A percentile compares a stretch with the other conserved stretches of the same genome.
These are phyloP conservation scores for Prunus yedoensis DNA, from an alignment of 331 rosid genomes.

Conservation along the genomic window DNA sequence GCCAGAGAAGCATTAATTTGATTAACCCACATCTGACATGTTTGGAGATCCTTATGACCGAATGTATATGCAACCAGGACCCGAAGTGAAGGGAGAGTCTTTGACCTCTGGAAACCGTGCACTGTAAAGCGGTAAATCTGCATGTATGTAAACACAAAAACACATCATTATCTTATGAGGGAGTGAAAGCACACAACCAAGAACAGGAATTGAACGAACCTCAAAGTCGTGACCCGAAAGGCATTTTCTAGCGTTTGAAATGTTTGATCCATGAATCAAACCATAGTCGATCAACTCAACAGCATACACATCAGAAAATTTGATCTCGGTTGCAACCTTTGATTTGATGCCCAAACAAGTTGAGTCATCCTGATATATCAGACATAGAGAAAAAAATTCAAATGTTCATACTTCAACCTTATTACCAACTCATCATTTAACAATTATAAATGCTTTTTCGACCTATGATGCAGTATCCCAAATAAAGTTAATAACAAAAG, in stretches of 20 bases:
- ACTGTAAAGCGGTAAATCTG: conserved; percentile 71
- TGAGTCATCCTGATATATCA: conserved; percentile 59
- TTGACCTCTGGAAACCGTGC: conserved; percentile 64
- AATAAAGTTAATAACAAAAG: not conserved
- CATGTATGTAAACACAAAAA: conserved; percentile 25
- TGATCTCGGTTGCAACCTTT: conserved; percentile 49
- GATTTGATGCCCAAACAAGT: conserved; percentile 65
- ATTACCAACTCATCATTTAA: not conserved
- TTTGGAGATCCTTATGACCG: conserved; percentile 53
- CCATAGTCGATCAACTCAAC: conserved; percentile 51
- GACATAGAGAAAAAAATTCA: conserved; percentile 18
- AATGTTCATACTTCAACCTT: conserved; percentile 11
- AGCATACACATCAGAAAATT: conserved; percentile 67
- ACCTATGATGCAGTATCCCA: not conserved
- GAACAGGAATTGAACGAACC: conserved; percentile 51
- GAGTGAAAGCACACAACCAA: not conserved
- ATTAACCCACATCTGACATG: conserved; percentile 78
- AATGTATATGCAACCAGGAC: conserved; percentile 62
- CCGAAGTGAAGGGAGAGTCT: conserved; percentile 52
- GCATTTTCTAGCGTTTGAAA: conserved; percentile 39
- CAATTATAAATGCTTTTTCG: conserved; percentile 1
- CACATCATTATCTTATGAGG: conserved; percentile 17
- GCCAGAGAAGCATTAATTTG: conserved; percentile 48
- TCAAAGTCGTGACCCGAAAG: conserved; percentile 39
- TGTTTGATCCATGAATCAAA: conserved; percentile 41